Evolutionary conservation across 73 alveolate genomes (phyloP).

Genomic region (Symbiodinium pilosum): DNA sequence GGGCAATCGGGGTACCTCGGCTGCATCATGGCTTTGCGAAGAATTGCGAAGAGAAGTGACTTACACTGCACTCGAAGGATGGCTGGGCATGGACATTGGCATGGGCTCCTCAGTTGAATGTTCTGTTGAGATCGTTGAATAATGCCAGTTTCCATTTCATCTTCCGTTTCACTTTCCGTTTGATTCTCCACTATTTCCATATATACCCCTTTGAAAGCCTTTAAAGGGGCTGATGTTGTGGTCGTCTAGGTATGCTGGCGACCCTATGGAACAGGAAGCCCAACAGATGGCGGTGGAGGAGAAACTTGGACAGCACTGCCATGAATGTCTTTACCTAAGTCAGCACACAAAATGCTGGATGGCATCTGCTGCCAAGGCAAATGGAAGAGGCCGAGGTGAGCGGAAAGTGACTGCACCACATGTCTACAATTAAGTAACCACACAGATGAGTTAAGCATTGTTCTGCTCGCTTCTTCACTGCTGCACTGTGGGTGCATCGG

Average conservation of each 20-base stretch:
- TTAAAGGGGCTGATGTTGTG: too few relatives aligned
- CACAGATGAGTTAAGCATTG: too few relatives aligned
- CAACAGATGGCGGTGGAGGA: conserved; percentile 70
- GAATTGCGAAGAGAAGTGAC: too few relatives aligned
- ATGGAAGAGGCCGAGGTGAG: conserved; percentile 52
- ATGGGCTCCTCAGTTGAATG: neutral
- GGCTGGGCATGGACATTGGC: neutral
- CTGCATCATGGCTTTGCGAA: too few relatives aligned
- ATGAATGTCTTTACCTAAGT: too few relatives aligned
- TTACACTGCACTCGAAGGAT: neutral
- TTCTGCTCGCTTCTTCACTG: neutral
- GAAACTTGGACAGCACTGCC: neutral
- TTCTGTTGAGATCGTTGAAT: neutral
- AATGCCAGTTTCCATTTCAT: neutral
- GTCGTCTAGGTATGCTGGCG: too few relatives aligned
- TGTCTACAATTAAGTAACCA: too few relatives aligned
- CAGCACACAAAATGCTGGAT: neutral
- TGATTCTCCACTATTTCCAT: too few relatives aligned
- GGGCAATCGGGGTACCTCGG: neutral
- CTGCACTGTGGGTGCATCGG: neutral
- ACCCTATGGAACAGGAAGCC: conserved; percentile 20
- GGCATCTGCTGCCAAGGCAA: neutral
- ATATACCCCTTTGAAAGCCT: too few relatives aligned
- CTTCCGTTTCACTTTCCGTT: neutral
- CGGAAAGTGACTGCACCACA: too few relatives aligned